Base-by-base conservation (phyloP, 345 rosid genomes). In the Citrus hindsii region DNA sequence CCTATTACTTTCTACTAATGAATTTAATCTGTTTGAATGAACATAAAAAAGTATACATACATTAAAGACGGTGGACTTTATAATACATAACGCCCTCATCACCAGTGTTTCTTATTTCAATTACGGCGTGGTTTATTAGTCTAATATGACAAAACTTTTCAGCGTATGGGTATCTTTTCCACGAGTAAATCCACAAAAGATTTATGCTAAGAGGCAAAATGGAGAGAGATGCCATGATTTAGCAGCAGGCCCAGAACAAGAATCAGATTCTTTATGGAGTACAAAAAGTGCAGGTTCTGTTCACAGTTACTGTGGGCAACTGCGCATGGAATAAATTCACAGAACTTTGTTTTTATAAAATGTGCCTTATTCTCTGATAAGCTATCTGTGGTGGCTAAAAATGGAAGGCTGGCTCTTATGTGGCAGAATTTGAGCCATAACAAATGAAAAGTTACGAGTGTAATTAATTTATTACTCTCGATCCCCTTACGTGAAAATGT, bases 231-330 rank as follows among this genome's bases (percentile, higher is more conserved):
- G 53, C 68, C 21, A 53, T 42, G 40, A 9, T 46, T 33, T 42
- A 60, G 30, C 46, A 6, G 22, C 21, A 51, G 56, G 56, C 22
- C 56, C 21, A 51, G 56, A 51, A 16, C 56, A 51, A 48, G 82
- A 72, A 83, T 76, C 80, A 18, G 82, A 74, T 83, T 79, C 82
- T 53, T 6, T 51, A 32, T 60, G 53, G 18, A 14, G 19, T 2
- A 18, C 59, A 70, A 16, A 32, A 30, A 3, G 67, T 67, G 71
- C 18, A 30, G 9, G 18, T 51, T 8, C 42, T 2, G 4, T 13
- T 10, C 13, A 19, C 7, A 4, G 19, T 25, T 14, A 1, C 73
- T 51, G 18, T 7, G 56, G 56, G 42, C 30, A 9, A 6, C 21
- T 40, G 77, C 12, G 21, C 27, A 2, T 53, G 13, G 27, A 72